Conservation (phyloP, 2,329 filamentous ascomycete genomes). For the Phyllosticta capitalensis region DNA sequence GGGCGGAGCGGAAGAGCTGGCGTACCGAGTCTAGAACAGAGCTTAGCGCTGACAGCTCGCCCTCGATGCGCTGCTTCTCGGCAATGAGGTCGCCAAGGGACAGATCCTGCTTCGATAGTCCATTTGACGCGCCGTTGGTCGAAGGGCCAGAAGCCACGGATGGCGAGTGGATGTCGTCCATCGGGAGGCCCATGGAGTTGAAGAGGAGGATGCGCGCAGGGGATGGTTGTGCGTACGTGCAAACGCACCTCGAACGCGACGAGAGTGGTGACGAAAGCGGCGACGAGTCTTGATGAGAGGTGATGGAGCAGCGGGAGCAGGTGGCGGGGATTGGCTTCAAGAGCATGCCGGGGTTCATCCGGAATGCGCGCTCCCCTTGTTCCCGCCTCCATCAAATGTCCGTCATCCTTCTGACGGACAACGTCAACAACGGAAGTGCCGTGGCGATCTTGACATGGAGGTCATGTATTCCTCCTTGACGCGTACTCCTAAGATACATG, state of each 20-base stretch:
- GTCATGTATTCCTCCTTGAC: no score
- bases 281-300: not conserved
- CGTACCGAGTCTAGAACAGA: slow-evolving; percentile 78
- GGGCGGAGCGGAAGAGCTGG: slow-evolving; percentile 6
- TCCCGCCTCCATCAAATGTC: not conserved
- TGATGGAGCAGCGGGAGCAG: not conserved
- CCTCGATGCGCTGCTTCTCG: slow-evolving; percentile 77
- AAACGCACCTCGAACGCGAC: not conserved
- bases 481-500: not conserved
- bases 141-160: slow-evolving; percentile 71
- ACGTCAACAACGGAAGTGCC: not conserved
- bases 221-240: not conserved
- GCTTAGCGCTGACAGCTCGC: slow-evolving; percentile 75
- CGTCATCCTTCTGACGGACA: no score
- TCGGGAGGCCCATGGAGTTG: slow-evolving; percentile 43
- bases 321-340: not conserved
- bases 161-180: slow-evolving; percentile 61
- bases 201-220: not conserved
- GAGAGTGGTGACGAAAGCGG: not conserved
- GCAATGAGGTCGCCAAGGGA: slow-evolving; percentile 71
- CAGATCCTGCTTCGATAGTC: slow-evolving; percentile 50
- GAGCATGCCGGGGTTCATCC: not conserved
- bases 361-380: not conserved
- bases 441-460: not conserved
- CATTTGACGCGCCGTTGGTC: slow-evolving; percentile 52